These are phyloP conservation scores for Globisporangium emineosum DNA, from an alignment of 352 stramenopile species.

Conservation along the genomic window DNA sequence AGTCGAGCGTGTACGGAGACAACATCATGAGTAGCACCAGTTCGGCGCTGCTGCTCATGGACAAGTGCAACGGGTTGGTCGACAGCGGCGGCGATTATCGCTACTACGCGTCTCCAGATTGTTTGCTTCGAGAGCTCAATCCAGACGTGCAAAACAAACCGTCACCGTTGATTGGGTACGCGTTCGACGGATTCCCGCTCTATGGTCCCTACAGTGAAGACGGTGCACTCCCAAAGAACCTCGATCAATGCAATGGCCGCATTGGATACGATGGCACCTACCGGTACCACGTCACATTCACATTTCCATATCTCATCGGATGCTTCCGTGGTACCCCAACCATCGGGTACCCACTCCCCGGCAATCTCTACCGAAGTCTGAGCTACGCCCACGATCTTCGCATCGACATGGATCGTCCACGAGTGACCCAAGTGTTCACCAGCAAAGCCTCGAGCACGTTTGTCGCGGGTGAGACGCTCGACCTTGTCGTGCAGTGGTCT, in stretches of 20 bases:
- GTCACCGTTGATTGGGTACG: slow-evolving; percentile 67
- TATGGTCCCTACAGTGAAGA: slow-evolving; percentile 58
- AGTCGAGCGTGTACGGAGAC: slow-evolving; percentile 33
- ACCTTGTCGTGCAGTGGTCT: slow-evolving; percentile 64
- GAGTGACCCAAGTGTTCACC: slow-evolving; percentile 46
- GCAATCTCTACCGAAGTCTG: slow-evolving; percentile 47
- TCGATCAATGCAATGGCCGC: slow-evolving; percentile 71
- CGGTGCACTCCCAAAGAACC: slow-evolving; percentile 37
- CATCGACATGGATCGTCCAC: slow-evolving; percentile 45
- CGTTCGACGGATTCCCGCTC: slow-evolving; percentile 72
- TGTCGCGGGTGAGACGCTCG: slow-evolving; percentile 55
- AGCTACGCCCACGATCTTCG: slow-evolving; percentile 49
- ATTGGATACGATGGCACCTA: slow-evolving; percentile 63
- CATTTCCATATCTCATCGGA: slow-evolving; percentile 55
- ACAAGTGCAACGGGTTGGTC: slow-evolving; percentile 72
- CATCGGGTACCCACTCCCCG: background rate
- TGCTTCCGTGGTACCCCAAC: slow-evolving; percentile 44
- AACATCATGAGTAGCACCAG: slow-evolving; percentile 42
- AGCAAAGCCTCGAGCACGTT: slow-evolving; percentile 58
- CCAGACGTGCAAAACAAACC: slow-evolving; percentile 22
- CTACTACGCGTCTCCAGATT: slow-evolving; percentile 71
- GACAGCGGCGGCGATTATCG: slow-evolving; percentile 63
- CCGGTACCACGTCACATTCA: slow-evolving; percentile 57
- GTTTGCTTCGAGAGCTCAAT: slow-evolving; percentile 44
- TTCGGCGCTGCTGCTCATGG: slow-evolving; percentile 38